A percentile compares a stretch with the other conserved stretches of the same genome.
These are phyloP conservation scores for Acacia pycnantha DNA, from an alignment of 331 rosid species.

Conservation along the genomic window DNA sequence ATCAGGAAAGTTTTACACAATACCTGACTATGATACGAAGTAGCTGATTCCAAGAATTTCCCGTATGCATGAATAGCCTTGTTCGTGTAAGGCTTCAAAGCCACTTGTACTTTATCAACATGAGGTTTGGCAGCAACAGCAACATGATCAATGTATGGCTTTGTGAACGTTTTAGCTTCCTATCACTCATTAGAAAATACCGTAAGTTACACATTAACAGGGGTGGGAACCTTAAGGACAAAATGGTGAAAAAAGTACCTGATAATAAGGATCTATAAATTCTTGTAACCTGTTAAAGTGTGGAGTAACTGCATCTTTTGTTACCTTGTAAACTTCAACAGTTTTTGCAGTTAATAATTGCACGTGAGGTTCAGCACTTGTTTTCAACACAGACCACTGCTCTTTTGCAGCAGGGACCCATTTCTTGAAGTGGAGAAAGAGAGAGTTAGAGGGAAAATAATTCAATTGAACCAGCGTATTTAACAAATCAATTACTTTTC, in stretches of 20 bases:
- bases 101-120: conserved; percentile 64
- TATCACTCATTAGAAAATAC: conserved; percentile 39
- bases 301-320: conserved; percentile 64
- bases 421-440: conserved; percentile 54
- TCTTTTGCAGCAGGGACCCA: conserved; percentile 68
- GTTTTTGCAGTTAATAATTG: conserved; percentile 44
- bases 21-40: conserved; percentile 78
- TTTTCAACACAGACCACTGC: conserved; percentile 55
- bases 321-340: conserved; percentile 57
- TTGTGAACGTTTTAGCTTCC: conserved; percentile 74
- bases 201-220: conserved; percentile 27
- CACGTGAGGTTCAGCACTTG: conserved; percentile 63
- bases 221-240: neutral
- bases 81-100: conserved; percentile 70
- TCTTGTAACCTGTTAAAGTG: conserved; percentile 61
- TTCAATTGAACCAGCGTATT: neutral
- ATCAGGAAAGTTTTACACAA: conserved; percentile 1
- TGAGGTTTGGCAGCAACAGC: conserved; percentile 78
- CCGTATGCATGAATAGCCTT: conserved; percentile 57
- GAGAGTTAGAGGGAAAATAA: conserved; percentile 22
- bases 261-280: conserved; percentile 65
- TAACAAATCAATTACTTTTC: conserved; percentile 26
- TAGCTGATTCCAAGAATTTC: conserved; percentile 74
- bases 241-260: conserved; percentile 43
- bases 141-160: conserved; percentile 81